A percentile compares a stretch with the other conserved stretches of the same genome.
phyloP scores from a whole-genome alignment of 23 red algal genomes.

The Cyanidioschyzon merolae region DNA sequence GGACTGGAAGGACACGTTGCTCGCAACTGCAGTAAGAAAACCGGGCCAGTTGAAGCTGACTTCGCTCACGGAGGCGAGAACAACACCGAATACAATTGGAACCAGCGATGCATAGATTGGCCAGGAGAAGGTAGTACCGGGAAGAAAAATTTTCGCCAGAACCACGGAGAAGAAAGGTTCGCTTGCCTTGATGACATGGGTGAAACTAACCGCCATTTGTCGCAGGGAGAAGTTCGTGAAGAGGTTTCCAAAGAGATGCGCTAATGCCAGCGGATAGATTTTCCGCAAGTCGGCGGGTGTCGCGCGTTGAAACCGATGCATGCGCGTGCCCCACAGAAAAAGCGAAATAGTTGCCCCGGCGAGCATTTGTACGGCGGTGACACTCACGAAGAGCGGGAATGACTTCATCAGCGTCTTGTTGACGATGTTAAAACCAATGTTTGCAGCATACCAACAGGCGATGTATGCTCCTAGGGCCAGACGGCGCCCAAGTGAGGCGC shows the following conservation, averaged over 20 bases:
- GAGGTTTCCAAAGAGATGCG: conserved; percentile 37
- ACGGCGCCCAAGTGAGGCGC: not conserved
- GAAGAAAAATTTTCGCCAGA: conserved; percentile 40
- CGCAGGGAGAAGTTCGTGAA: conserved; percentile 44
- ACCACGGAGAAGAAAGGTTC: conserved; percentile 54
- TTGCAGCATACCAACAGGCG: conserved; percentile 44
- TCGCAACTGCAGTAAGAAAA: conserved; percentile 35
- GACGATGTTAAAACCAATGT: conserved; percentile 42
- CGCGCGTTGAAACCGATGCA: conserved; percentile 28
- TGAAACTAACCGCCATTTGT: conserved; percentile 40
- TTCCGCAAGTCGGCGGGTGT: conserved; percentile 25
- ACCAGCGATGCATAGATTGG: conserved; percentile 33
- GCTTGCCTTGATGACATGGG: conserved; percentile 36
- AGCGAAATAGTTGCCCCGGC: conserved; percentile 24
- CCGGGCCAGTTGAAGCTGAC: conserved; percentile 47
- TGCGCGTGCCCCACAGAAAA: conserved; percentile 24
- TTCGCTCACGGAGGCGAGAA: conserved; percentile 31
- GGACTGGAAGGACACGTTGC: conserved; percentile 43
- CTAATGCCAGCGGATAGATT: conserved; percentile 47
- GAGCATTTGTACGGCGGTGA: conserved; percentile 39
- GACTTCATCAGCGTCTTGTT: conserved; percentile 52
- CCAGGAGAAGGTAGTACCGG: conserved; percentile 23
- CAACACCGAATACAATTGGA: conserved; percentile 40
- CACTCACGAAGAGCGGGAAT: conserved; percentile 37
- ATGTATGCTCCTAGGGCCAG: not conserved